These are phyloP conservation scores for Hanseniaspora clermontiae DNA, from an alignment of 805 yeast genomes.

Conservation along the genomic window DNA sequence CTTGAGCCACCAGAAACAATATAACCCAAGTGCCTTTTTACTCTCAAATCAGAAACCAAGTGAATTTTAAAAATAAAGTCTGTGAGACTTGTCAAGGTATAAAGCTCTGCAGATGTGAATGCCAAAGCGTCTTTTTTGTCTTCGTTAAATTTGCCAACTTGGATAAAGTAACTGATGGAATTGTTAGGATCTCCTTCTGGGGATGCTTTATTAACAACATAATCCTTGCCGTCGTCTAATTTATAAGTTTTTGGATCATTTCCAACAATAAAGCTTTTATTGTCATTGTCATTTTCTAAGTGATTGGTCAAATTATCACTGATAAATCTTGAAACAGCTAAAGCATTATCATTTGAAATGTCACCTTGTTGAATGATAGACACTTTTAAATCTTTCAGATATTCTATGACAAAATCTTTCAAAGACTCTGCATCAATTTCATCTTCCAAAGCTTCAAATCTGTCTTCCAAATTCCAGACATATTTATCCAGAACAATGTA, in stretches of 20 bases:
- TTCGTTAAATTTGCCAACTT: constrained; percentile 33
- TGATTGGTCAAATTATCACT: constrained; percentile 21
- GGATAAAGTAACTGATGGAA: constrained; percentile 42
- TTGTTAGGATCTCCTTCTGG: constrained; percentile 39
- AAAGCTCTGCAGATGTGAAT: constrained; percentile 20
- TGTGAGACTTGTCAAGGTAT: constrained; percentile 35
- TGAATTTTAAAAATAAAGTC: constrained; percentile 36
- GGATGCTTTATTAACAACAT: constrained; percentile 26
- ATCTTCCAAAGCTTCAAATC: constrained; percentile 42
- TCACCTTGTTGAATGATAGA: constrained; percentile 42
- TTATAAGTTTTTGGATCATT: constrained; percentile 30
- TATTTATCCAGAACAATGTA: constrained; percentile 43
- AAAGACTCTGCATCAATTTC: constrained; percentile 32
- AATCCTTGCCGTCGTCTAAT: constrained; percentile 22
- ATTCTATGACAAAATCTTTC: constrained; percentile 21
- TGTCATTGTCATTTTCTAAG: not conserved
- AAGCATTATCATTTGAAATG: constrained; percentile 20
- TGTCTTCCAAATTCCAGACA: constrained; percentile 41
- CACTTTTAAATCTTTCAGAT: constrained; percentile 28
- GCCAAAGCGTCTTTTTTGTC: constrained; percentile 21
- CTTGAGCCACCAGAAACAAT: constrained; percentile 46
- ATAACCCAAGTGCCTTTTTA: constrained; percentile 50
- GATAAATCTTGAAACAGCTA: constrained; percentile 18
- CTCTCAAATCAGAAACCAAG: constrained; percentile 38
- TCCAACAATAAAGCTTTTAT: not conserved